Evolutionary conservation across 1,284 basidiomycete species (phyloP).

Genomic region (Cryptococcus hybrid): DNA sequence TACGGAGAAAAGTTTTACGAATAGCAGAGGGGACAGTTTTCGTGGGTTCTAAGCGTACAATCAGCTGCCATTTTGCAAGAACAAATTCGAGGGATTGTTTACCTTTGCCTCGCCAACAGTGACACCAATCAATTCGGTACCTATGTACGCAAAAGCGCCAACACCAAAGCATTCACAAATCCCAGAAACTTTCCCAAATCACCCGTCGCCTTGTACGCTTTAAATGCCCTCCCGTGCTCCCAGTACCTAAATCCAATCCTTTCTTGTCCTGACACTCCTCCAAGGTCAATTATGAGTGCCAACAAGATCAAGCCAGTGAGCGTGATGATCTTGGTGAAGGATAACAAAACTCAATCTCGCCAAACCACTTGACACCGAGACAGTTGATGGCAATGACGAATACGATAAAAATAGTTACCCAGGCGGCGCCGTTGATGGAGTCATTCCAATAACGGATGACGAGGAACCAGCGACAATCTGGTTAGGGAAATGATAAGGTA

Average conservation of each 20-base stretch:
- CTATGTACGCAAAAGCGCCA: constrained; percentile 59
- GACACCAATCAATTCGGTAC: constrained; percentile 58
- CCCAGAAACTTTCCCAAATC: constrained; percentile 33
- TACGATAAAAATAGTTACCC: constrained; percentile 48
- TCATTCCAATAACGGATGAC: constrained; percentile 45
- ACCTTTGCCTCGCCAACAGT: constrained; percentile 52
- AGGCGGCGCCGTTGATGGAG: constrained; percentile 39
- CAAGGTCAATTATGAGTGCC: constrained; percentile 61
- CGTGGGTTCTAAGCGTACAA: constrained; percentile 54
- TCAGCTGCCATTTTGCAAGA: too few relatives aligned
- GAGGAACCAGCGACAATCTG: constrained; percentile 50
- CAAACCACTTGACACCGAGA: constrained; percentile 55
- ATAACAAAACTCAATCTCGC: constrained; percentile 59
- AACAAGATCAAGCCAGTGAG: constrained; percentile 61
- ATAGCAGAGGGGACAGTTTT: constrained; percentile 60
- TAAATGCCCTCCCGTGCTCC: constrained; percentile 49
- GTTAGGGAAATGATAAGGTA: constrained; percentile 51
- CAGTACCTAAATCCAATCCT: constrained; percentile 61
- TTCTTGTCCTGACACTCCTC: constrained; percentile 64
- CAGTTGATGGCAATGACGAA: constrained; percentile 48
- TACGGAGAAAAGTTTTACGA: constrained; percentile 57
- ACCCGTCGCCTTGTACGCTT: constrained; percentile 27
- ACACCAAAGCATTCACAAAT: constrained; percentile 40
- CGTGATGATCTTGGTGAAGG: constrained; percentile 58
- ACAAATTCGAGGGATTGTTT: constrained; percentile 1